These are phyloP conservation scores for Venturia asperata DNA, from an alignment of 2,329 filamentous ascomycete genomes.

Conservation along the genomic window DNA sequence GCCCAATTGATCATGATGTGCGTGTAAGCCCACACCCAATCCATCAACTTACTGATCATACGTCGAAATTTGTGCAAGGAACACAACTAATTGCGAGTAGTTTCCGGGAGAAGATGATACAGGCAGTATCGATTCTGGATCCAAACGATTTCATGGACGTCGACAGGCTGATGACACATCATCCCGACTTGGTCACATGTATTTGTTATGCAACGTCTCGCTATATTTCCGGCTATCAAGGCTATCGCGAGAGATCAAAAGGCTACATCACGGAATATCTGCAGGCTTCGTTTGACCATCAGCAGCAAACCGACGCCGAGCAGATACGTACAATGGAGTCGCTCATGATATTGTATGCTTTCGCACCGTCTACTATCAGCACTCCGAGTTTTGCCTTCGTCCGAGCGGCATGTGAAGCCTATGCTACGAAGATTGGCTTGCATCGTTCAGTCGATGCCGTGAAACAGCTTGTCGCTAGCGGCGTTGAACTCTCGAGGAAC, in stretches of 20 bases:
- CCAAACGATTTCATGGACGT: background rate
- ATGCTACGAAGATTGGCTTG: background rate
- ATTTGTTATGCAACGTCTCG: slow-evolving; percentile 4
- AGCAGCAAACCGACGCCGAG: slow-evolving; percentile 6
- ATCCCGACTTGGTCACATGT: slow-evolving; percentile 6
- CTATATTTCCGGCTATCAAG: slow-evolving; percentile 8
- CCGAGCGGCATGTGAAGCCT: slow-evolving; percentile 5
- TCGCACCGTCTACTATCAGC: background rate
- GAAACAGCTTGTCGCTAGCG: background rate
- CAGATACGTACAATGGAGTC: slow-evolving; percentile 7
- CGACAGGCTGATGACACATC: slow-evolving; percentile 7
- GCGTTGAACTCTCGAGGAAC: background rate
- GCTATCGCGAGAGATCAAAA: slow-evolving; percentile 7
- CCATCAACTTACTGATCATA: background rate
- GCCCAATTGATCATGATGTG: slow-evolving; percentile 8
- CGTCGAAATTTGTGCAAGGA: background rate
- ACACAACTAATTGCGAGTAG: background rate
- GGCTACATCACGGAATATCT: background rate
- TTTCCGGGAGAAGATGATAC: slow-evolving; percentile 10
- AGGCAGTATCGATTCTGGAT: slow-evolving; percentile 2
- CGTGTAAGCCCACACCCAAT: background rate
- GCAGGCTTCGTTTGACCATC: background rate
- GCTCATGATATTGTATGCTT: slow-evolving; percentile 2
- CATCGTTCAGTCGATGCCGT: slow-evolving; percentile 5
- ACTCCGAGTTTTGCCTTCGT: background rate